Conservation (phyloP, 2,329 filamentous ascomycete species). For the Fusarium musae region DNA sequence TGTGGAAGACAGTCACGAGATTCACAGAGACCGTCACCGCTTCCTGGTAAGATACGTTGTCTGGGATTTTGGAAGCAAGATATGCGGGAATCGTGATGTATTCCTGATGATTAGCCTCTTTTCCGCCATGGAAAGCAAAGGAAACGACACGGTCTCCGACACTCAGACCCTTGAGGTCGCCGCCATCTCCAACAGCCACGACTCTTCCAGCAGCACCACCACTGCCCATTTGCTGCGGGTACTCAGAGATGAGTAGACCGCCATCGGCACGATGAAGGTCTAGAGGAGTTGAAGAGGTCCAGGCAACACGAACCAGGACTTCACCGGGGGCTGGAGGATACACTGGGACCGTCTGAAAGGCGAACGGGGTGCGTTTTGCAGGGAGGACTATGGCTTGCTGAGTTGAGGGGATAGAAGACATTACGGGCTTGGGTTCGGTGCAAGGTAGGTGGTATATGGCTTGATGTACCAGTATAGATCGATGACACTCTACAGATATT, state of each 20-base stretch:
- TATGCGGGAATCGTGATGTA: slow-evolving; percentile 64
- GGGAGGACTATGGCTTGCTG: slow-evolving; percentile 72
- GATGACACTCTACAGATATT: not conserved
- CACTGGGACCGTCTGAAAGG: slow-evolving; percentile 62
- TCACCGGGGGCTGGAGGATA: slow-evolving; percentile 55
- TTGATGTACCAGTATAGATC: not conserved
- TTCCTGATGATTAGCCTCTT: slow-evolving; percentile 66
- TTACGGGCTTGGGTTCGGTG: not conserved
- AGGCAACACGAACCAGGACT: slow-evolving; percentile 64
- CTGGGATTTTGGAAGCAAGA: slow-evolving; percentile 59
- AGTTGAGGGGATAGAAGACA: slow-evolving; percentile 64
- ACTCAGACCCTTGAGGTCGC: slow-evolving; percentile 54
- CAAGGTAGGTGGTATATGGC: not conserved
- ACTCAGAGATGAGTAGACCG: slow-evolving; percentile 61
- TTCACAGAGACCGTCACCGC: slow-evolving; percentile 68
- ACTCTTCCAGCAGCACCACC: slow-evolving; percentile 64
- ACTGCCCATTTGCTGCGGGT: slow-evolving; percentile 62
- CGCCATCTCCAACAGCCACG: slow-evolving; percentile 58
- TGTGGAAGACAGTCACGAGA: slow-evolving; percentile 69
- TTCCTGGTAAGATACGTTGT: slow-evolving; percentile 53
- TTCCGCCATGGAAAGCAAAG: slow-evolving; percentile 59
- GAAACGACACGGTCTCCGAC: slow-evolving; percentile 67
- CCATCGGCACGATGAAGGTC: slow-evolving; percentile 72
- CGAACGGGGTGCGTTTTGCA: slow-evolving; percentile 61
- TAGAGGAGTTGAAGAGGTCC: slow-evolving; percentile 69